phyloP scores from a whole-genome alignment of 108 stramenopile genomes.

The Skeletonema marinoi region DNA sequence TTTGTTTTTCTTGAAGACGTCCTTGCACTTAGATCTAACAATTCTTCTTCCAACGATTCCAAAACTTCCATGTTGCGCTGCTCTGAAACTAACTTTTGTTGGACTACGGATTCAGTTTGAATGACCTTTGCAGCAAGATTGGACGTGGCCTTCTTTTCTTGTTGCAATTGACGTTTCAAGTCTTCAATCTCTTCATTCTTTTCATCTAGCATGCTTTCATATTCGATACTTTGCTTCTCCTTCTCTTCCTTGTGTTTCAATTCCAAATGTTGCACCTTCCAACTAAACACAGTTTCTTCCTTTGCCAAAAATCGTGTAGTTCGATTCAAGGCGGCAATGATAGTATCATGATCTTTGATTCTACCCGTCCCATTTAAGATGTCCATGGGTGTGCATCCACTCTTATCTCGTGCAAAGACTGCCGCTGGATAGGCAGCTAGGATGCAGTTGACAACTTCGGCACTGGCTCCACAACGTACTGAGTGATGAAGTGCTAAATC shows the following conservation, averaged over 20 bases:
- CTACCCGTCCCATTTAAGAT: constrained; percentile 54
- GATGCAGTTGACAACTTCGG: constrained; percentile 67
- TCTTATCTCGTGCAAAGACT: constrained; percentile 55
- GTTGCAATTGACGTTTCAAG: constrained; percentile 21
- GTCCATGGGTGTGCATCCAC: constrained; percentile 64
- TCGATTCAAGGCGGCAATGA: constrained; percentile 39
- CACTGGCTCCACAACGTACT: constrained; percentile 61
- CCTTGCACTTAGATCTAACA: constrained; percentile 10
- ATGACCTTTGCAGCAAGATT: constrained; percentile 44
- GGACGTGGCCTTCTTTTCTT: constrained; percentile 42
- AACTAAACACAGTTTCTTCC: constrained; percentile 23
- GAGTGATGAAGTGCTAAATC: constrained; percentile 68
- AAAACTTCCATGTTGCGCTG: constrained; percentile 19
- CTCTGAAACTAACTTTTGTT: constrained; percentile 21
- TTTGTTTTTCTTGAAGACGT: constrained; percentile 24
- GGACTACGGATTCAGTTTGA: constrained; percentile 33
- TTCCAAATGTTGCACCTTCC: constrained; percentile 39
- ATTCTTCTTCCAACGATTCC: constrained; percentile 30
- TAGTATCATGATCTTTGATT: constrained; percentile 46
- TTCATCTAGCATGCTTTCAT: constrained; percentile 26
- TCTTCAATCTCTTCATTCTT: constrained; percentile 42
- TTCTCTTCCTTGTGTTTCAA: constrained; percentile 36
- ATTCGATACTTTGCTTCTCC: constrained; percentile 26
- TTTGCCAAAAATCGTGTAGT: constrained; percentile 31
- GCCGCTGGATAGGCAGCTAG: constrained; percentile 63